Conservation (phyloP, 163 green algal species). For the Chlorella variabilis region DNA sequence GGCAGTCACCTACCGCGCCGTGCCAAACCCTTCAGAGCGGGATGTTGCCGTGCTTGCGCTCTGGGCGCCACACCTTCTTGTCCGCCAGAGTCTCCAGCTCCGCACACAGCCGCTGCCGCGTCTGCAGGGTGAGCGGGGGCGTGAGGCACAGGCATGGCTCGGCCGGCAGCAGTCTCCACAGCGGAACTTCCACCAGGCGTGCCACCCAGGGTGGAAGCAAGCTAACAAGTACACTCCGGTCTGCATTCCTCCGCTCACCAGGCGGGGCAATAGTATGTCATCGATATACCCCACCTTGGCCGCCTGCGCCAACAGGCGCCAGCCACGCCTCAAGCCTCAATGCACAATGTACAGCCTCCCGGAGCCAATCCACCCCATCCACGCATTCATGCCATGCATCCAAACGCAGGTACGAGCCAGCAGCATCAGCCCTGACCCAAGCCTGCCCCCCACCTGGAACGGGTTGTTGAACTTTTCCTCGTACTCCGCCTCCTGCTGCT, state of each 20-base stretch:
- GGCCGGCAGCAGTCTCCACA: no score
- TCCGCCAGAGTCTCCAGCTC: slow-evolving; percentile 62
- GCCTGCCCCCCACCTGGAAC: slow-evolving; percentile 12
- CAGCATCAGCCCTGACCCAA: no score
- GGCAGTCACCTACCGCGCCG: background rate
- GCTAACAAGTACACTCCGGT: no score
- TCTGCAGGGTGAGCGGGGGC: no score
- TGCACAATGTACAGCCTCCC: no score
- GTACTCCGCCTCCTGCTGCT: slow-evolving; percentile 51
- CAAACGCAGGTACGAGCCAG: no score
- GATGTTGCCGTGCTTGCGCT: slow-evolving; percentile 75
- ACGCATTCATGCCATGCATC: no score
- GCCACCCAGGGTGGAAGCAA: no score
- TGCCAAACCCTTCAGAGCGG: slow-evolving; percentile 51
- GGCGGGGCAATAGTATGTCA: slow-evolving; percentile 66
- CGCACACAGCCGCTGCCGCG: slow-evolving; percentile 49
- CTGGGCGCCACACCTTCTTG: slow-evolving; percentile 56
- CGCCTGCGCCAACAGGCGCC: slow-evolving; percentile 41
- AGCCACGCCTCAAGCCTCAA: no score
- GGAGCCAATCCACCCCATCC: background rate
- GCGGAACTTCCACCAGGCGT: no score
- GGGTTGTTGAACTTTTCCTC: slow-evolving; percentile 66
- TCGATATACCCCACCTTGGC: slow-evolving; percentile 72
- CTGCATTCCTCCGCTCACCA: background rate
- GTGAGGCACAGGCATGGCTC: no score